These are phyloP conservation scores for Phytophthora sansomeana DNA, from an alignment of 352 stramenopile species.

Conservation along the genomic window DNA sequence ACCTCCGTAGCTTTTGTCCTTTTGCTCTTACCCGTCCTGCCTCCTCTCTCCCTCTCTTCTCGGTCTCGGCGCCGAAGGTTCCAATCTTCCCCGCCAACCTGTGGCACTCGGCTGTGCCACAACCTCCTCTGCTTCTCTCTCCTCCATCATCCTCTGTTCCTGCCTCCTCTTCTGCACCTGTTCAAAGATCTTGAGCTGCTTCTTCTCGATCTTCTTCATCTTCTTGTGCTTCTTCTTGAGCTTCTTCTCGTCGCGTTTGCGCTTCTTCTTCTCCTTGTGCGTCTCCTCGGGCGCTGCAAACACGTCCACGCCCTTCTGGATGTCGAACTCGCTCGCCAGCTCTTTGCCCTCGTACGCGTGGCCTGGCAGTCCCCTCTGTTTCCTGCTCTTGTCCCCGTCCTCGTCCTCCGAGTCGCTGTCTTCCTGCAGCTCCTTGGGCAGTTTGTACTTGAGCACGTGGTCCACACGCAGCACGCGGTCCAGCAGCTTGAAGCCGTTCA, in stretches of 20 bases:
- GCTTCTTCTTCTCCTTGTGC: slow-evolving; percentile 67
- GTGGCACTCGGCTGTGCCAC: slow-evolving; percentile 50
- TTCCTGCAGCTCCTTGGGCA: slow-evolving; percentile 92
- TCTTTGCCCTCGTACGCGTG: slow-evolving; percentile 92
- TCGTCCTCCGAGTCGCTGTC: slow-evolving; percentile 71
- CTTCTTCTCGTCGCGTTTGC: slow-evolving; percentile 66
- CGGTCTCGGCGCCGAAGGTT: slow-evolving; percentile 44
- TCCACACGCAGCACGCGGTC: slow-evolving; percentile 95
- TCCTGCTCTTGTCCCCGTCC: slow-evolving; percentile 40
- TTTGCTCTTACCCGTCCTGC: slow-evolving; percentile 17
- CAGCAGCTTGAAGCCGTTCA: slow-evolving; percentile 93
- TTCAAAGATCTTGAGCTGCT: slow-evolving; percentile 55
- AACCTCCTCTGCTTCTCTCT: slow-evolving; percentile 16
- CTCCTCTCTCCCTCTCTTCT: slow-evolving; percentile 20
- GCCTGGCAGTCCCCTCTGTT: slow-evolving; percentile 65
- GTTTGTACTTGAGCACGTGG: slow-evolving; percentile 98
- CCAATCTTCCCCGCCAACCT: slow-evolving; percentile 70
- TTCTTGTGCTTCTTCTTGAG: slow-evolving; percentile 59
- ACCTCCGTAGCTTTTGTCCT: slow-evolving; percentile 64
- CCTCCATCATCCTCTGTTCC: slow-evolving; percentile 40
- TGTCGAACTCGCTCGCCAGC: slow-evolving; percentile 69
- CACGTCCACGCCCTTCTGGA: slow-evolving; percentile 85
- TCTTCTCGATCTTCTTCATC: slow-evolving; percentile 60
- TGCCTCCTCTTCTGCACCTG: slow-evolving; percentile 55
- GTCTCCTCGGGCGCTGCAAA: slow-evolving; percentile 73